Evolutionary conservation across 805 yeast genomes (phyloP), one percentile per base, ranked within the genome.

Genomic region (Teunomyces tritomae): DNA sequence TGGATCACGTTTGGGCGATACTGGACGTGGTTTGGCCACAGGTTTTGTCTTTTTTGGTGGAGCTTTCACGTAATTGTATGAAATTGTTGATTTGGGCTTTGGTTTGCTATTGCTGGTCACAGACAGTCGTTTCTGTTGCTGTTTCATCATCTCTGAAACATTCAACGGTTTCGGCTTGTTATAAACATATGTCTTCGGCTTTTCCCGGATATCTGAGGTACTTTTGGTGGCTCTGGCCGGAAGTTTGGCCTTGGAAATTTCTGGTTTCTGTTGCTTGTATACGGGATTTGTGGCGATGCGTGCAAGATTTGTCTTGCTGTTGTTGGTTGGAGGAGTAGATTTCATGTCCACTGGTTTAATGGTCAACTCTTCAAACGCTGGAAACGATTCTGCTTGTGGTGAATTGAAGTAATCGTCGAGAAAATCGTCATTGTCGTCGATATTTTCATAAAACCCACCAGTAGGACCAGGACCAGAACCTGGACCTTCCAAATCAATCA

Each of bases 401-500:
- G 42, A 44, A 36, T 20, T 28, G 20, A 39, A 49, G 39, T 49
- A 46, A 24, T 49, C 49, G 20, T 32, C 29, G 11, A 43, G 30
- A n/a, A 46, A 17, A 16, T 45, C 51, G 40, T 49, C 49, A 28
- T 43, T 28, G 28, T 13, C 17, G 14, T 32, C 10, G 24, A 5
- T 20, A 20, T 37, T 27, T 13, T 33, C 37, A 13, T 45, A 20
- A n/a, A 30, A 29, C 24, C 24, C 24, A 4, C 24, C 24, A 20
- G 24, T 20, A 20, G 24, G n/a, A n/a, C n/a, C n/a, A n/a, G n/a
- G n/a, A n/a, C n/a, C 24, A 8, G 34, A 4, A 3, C 9, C 34
- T n/a, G 34, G 34, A 3, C 53, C 55, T 59, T 80, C 95, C 56
- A 89, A 82, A 60, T 89, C 96, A 51, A 90, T 86, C 56, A 89